A percentile compares a stretch with the other conserved stretches of the same genome.
Conservation (phyloP, 2,329 filamentous ascomycete species). For the Colletotrichum sp. region DNA sequence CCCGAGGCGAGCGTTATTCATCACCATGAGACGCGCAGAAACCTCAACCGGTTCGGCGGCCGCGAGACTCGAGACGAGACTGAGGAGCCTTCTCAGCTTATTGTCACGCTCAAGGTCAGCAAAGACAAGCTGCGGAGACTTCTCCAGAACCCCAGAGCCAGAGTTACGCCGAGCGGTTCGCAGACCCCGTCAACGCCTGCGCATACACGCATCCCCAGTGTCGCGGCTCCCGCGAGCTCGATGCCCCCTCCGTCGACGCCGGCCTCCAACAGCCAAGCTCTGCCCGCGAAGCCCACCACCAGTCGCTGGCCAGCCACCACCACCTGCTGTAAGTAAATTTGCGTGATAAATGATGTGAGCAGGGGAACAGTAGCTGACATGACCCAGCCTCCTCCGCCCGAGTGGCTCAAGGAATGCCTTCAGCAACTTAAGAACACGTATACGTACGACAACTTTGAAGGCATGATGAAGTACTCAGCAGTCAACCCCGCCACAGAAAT, state of each 20-base stretch:
- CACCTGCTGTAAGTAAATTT: slow-evolving; percentile 62
- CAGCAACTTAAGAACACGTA: slow-evolving; percentile 73
- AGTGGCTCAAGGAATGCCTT: slow-evolving; percentile 83
- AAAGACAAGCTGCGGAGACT: slow-evolving; percentile 74
- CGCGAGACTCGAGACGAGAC: slow-evolving; percentile 81
- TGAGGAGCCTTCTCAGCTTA: slow-evolving; percentile 71
- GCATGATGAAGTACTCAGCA: slow-evolving; percentile 87
- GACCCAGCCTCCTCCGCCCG: slow-evolving; percentile 78
- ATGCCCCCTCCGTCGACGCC: slow-evolving; percentile 44
- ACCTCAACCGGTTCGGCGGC: slow-evolving; percentile 59
- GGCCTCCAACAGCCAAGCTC: slow-evolving; percentile 24
- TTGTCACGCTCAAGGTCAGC: slow-evolving; percentile 78
- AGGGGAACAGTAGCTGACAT: neutral
- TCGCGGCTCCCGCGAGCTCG: slow-evolving; percentile 32
- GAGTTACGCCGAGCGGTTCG: slow-evolving; percentile 29
- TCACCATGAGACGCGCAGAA: slow-evolving; percentile 72
- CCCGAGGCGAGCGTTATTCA: slow-evolving; percentile 71
- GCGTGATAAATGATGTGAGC: neutral
- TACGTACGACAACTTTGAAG: slow-evolving; percentile 84
- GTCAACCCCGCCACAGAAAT: slow-evolving; percentile 75
- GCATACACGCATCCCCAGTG: slow-evolving; percentile 34
- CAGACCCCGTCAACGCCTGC: slow-evolving; percentile 35
- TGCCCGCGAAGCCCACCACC: slow-evolving; percentile 52
- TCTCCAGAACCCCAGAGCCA: slow-evolving; percentile 52
- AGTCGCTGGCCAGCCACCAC: slow-evolving; percentile 58